Base-by-base conservation (phyloP, 164 flowering plant genomes). In the Stephania japonica region DNA sequence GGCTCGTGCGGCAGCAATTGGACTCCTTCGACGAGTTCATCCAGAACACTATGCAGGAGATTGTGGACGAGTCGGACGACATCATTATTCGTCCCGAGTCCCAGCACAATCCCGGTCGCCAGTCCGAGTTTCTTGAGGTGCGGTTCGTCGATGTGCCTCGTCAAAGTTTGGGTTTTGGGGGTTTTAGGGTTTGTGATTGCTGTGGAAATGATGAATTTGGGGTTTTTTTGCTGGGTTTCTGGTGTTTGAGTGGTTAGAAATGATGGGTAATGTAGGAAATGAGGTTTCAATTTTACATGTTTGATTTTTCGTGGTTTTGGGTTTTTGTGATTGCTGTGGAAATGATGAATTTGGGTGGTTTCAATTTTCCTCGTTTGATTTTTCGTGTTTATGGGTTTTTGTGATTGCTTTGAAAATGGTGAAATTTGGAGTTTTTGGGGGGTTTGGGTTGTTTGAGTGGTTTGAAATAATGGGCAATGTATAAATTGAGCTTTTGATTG, bases 41-140 rank as follows among this genome's bases (percentile, higher is more conserved):
- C 27, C 97, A 93, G 85, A 96, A 96, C 65, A 93, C 99, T 0
- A 92, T 96, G 98, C 99, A 96, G 77, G 99, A 96, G 73, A 96
- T 96, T 27, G 99, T 96, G 1, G 98, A 96, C 42, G 97, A 96
- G 80, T 89, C 97, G 0, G 94, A 94, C 2, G 94, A 96, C 41
- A 93, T 96, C 63, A 97, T 92, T 83, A 91, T 96, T 73, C 91
- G 97, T 0, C 97, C 99, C n/a, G 99, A 93, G 73, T 90, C 94
- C 0, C 99, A 96, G 90, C 99, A 96, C 73, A 96, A 93, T 65
- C 98, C 99, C 1, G 97, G 98, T 5, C 91, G 89, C 50, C 97
- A 89, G 71, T 79, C 97, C 14, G 99, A 95, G 75, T 87, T 89
- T 59, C 85, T 85, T 1, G 98, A 93, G 99, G 98, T 95, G 14